These are phyloP conservation scores for Leccinum subgranulosum DNA, from an alignment of 768 basidiomycete species.

Conservation along the genomic window DNA sequence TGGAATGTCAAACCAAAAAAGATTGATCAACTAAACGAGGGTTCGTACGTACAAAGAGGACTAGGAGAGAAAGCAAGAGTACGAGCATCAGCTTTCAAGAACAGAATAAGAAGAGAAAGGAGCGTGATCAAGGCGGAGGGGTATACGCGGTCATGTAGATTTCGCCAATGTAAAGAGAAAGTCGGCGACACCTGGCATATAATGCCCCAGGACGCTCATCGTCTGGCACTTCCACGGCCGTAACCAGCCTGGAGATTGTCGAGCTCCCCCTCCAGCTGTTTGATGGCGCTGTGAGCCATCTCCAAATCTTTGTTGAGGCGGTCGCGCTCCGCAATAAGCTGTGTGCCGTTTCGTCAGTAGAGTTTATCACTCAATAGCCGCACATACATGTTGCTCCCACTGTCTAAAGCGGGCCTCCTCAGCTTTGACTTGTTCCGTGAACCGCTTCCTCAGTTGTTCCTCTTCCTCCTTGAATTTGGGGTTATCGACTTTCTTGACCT, in stretches of 20 bases:
- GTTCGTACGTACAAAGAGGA: constrained; percentile 10
- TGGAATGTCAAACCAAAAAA: constrained; percentile 10
- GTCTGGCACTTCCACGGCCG: constrained; percentile 54
- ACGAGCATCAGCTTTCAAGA: constrained; percentile 6
- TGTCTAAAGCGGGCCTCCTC: constrained; percentile 98
- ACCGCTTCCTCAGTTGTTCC: constrained; percentile 92
- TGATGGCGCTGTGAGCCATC: constrained; percentile 87
- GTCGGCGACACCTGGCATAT: not conserved
- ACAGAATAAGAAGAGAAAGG: constrained; percentile 12
- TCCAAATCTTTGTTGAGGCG: constrained; percentile 99
- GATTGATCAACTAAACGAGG: constrained; percentile 23
- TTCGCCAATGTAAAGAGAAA: constrained; percentile 5
- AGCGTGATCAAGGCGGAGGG: constrained; percentile 15
- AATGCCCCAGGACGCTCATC: constrained; percentile 12
- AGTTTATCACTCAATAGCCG: not conserved
- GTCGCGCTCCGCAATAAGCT: constrained; percentile 98
- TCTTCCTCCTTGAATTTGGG: constrained; percentile 99
- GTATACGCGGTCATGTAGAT: constrained; percentile 23
- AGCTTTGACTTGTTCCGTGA: constrained; percentile 99
- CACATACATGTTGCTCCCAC: constrained; percentile 95
- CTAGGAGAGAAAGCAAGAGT: constrained; percentile 3
- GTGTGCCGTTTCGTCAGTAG: constrained; percentile 16
- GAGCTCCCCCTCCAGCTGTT: constrained; percentile 85
- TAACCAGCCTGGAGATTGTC: constrained; percentile 87
- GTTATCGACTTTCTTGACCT: constrained; percentile 98